Evolutionary conservation across 768 basidiomycete genomes (phyloP).

Genomic region (Nidularia pulvinata): DNA sequence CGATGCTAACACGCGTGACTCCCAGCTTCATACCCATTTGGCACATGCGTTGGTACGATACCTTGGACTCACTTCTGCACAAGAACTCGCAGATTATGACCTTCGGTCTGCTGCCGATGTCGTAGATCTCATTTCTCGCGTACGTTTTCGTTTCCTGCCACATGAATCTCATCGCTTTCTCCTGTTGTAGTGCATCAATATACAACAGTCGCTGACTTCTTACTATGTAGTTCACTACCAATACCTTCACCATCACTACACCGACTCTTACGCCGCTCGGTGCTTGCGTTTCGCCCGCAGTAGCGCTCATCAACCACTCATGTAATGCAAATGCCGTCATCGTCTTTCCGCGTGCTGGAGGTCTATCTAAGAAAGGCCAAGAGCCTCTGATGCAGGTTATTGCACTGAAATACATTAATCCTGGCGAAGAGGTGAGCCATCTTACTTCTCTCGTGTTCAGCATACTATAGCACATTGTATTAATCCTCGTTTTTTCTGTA

Average conservation of each 20-base stretch:
- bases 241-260: slow-evolving; percentile 86
- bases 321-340: slow-evolving; percentile 88
- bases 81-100: slow-evolving; percentile 58
- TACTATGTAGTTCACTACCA: slow-evolving; percentile 77
- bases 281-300: slow-evolving; percentile 75
- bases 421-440: slow-evolving; percentile 67
- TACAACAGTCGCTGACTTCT: not conserved
- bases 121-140: slow-evolving; percentile 72
- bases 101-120: slow-evolving; percentile 60
- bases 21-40: slow-evolving; percentile 63
- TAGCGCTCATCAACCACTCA: slow-evolving; percentile 87
- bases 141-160: slow-evolving; percentile 24
- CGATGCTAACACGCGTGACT: slow-evolving; percentile 36
- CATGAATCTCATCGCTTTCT: no score
- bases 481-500: slow-evolving; percentile 18
- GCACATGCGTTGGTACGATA: slow-evolving; percentile 78
- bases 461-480: not conserved
- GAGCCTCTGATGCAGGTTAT: slow-evolving; percentile 76
- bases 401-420: slow-evolving; percentile 60
- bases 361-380: slow-evolving; percentile 19
- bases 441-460: not conserved
- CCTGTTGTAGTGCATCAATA: not conserved
- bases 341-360: slow-evolving; percentile 75
- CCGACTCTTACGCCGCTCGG: slow-evolving; percentile 82
- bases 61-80: slow-evolving; percentile 56